Evolutionary conservation across 148 eudicot species (phyloP), one percentile per base, ranked within the genome.

Genomic region (Euryodendron excelsum): DNA sequence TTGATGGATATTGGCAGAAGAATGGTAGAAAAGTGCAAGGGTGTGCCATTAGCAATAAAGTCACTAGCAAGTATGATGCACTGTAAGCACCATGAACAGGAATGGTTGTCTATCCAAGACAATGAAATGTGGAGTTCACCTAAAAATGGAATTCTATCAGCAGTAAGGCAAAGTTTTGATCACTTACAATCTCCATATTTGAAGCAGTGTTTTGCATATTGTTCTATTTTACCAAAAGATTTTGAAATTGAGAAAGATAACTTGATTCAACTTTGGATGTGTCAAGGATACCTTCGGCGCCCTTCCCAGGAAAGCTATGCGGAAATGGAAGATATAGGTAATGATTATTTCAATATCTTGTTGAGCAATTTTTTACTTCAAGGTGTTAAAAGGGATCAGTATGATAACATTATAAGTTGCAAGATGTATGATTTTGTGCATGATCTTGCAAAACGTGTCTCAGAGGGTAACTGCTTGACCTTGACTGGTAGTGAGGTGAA

Each of bases 241-340:
- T 41, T 0, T 0, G 14, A 3, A 15, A 75, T 80, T 0, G n/a
- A 56, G 0, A 75, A 68, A 25, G 56, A 80, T 3, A 7, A 58
- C 2, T 3, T 80, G 0, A 73, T 75, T 10, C 47, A 75, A n/a
- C 69, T 75, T 6, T 75, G 83, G 79, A 75, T 75, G 79, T 68
- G n/a, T n/a, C n/a, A n/a, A n/a, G n/a, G n/a, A n/a, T n/a, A n/a
- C n/a, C n/a, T n/a, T n/a, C n/a, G n/a, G 74, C 2, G n/a, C n/a
- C n/a, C 48, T 37, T 58, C 68, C 60, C 11, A 52, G 66, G 28
- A 39, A 56, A 53, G 20, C 55, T 34, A 53, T 37, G 3, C 10
- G 7, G 47, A 18, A 34, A 52, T 77, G 65, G 80, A 77, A 61
- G 58, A 14, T 37, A 2, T 77, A 53, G 74, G 80, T 41, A 52